phyloP scores from a whole-genome alignment of 768 basidiomycete genomes.

The Crassisporium funariophilum region DNA sequence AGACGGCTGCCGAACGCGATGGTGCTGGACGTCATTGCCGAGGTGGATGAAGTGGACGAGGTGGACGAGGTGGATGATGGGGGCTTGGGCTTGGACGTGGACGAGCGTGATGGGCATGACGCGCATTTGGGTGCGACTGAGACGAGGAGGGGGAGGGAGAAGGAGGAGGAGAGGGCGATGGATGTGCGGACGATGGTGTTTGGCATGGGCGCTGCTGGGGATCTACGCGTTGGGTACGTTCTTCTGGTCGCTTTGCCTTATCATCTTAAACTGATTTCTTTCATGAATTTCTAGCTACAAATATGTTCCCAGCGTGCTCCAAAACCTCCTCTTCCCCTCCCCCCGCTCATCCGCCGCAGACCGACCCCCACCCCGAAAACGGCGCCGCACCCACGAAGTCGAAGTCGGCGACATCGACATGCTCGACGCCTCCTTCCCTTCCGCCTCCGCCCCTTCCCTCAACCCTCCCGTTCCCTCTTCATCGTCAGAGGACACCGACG shows the following conservation, averaged over 20 bases:
- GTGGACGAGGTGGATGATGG: constrained; percentile 23
- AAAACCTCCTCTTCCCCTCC: constrained; percentile 46
- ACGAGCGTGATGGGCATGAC: too few species aligned
- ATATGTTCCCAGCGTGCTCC: constrained; percentile 47
- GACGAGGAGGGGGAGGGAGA: constrained; percentile 25
- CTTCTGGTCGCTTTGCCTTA: background rate
- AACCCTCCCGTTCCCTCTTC: constrained; percentile 8
- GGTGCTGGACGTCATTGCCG: constrained; percentile 41
- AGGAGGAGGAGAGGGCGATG: constrained; percentile 46
- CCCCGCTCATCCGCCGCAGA: constrained; percentile 15
- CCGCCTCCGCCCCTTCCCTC: constrained; percentile 3
- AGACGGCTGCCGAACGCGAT: constrained; percentile 40
- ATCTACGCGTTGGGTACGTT: constrained; percentile 47
- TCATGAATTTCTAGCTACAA: constrained; percentile 44
- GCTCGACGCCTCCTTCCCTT: constrained; percentile 5
- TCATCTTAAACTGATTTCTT: background rate
- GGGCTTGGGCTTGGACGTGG: too few species aligned
- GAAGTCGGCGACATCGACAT: constrained; percentile 30
- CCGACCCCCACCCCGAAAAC: constrained; percentile 36
- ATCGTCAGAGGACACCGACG: constrained; percentile 3
- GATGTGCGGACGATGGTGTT: constrained; percentile 50
- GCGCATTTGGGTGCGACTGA: too few species aligned
- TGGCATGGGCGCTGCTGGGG: constrained; percentile 40
- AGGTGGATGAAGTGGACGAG: constrained; percentile 35
- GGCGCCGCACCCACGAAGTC: constrained; percentile 26